Base-by-base conservation (phyloP, 2,329 filamentous ascomycete species). In the Colletotrichum sansevieriae region DNA sequence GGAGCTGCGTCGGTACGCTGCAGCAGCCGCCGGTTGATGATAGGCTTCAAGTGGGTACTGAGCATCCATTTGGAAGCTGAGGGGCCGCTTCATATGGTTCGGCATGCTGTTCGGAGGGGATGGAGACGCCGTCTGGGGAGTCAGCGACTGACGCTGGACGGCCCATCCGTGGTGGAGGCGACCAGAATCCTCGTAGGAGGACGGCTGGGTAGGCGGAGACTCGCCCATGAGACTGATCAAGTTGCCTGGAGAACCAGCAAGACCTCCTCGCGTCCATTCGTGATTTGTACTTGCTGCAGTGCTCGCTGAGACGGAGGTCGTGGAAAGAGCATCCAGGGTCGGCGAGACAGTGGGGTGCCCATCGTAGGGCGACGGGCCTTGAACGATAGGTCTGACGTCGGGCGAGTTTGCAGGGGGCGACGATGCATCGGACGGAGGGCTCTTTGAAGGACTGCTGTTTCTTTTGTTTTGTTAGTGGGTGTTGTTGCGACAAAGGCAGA, bases 161-260 rank as follows among this genome's bases (percentile, higher is more conserved):
- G 82, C 82, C 82, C 80, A 84, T 74, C 82, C 78, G 43, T 83
- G 82, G 46, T 81, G 78, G 54, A 82, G 74, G 41, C 81, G 81
- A 60, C 80, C 73, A 6, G 81, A 76, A 70, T 86, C 84, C 72
- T 86, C 84, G 71, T 85, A 86, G 2, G 84, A 86, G 20, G 84
- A 86, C 15, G 84, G 84, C 54, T 84, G 83, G 18, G 83, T 86
- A 3, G 85, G 84, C 55, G 85, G 84, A 22, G 84, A 87, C 71
- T 87, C 85, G 62, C 83, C 83, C 75, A 81, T 80, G 66, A 86
- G 75, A 74, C 80, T 85, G 71, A 86, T 85, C 65, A 86, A 78
- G 68, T 86, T 86, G 58, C 83, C 81, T n/a, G 84, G 84, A n/a
- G 85, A 86, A 67, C 84, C 83, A 74, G 78, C 81, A 73, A 86